These are phyloP conservation scores for Cornus controversa DNA, from an alignment of 148 eudicot species.

Conservation along the genomic window DNA sequence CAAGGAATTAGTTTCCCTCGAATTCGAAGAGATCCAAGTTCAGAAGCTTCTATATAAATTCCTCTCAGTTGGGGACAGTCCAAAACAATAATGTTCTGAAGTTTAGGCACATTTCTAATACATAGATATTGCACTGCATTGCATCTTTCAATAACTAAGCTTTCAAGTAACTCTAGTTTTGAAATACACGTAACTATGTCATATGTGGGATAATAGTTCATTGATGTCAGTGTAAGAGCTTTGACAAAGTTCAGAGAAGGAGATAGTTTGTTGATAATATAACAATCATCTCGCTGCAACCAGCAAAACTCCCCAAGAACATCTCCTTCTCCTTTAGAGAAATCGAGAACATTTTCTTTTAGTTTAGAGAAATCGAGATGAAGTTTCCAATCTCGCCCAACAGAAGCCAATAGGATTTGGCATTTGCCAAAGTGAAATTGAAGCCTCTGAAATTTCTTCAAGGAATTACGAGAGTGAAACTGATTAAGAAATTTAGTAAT, in stretches of 20 bases:
- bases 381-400: slow-evolving; percentile 15
- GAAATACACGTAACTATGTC: too few relatives aligned
- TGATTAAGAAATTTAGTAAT: slow-evolving; percentile 1
- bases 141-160: slow-evolving; percentile 3
- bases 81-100: too few relatives aligned
- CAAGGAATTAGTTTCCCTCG: background rate
- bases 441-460: too few relatives aligned
- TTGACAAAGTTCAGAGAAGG: too few relatives aligned
- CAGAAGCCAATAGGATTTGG: slow-evolving; percentile 8
- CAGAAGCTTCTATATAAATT: too few relatives aligned
- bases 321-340: background rate
- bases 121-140: background rate
- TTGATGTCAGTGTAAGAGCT: too few relatives aligned
- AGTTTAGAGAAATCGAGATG: slow-evolving; percentile 23
- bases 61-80: too few relatives aligned
- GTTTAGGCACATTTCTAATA: background rate
- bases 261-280: too few relatives aligned
- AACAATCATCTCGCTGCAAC: too few relatives aligned
- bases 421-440: slow-evolving; percentile 3
- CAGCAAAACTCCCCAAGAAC: too few relatives aligned
- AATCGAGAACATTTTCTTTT: background rate
- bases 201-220: too few relatives aligned
- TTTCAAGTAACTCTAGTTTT: slow-evolving; percentile 10
- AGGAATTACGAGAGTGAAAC: slow-evolving; percentile 14
- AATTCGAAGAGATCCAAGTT: background rate